phyloP scores from a whole-genome alignment of 2,329 filamentous ascomycete species.

The Botryosphaeria dothidea region DNA sequence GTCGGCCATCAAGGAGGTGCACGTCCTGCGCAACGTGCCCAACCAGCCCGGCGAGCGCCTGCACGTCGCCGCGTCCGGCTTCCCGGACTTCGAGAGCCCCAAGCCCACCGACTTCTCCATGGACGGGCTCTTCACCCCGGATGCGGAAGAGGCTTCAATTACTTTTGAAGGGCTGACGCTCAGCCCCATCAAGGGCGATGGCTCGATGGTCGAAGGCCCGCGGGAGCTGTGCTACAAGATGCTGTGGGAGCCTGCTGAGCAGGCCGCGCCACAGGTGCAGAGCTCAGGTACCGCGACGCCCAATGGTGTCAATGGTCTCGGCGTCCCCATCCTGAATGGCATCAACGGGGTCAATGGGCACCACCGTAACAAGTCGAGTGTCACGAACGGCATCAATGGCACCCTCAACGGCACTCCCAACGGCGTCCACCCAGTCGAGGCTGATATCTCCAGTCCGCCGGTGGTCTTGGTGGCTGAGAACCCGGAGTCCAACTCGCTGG shows the following conservation, averaged over 20 bases:
- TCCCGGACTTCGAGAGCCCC: not conserved
- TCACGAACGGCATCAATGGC: not conserved
- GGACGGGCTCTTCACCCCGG: not conserved
- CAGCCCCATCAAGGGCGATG: constrained; percentile 6
- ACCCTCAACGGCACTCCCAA: not conserved
- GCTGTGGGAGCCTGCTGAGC: constrained; percentile 7
- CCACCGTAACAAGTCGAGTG: not conserved
- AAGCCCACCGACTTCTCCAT: constrained; percentile 3
- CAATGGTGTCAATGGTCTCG: not conserved
- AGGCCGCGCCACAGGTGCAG: not conserved
- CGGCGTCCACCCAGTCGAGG: not conserved
- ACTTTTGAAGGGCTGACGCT: not conserved
- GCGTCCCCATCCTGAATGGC: not conserved
- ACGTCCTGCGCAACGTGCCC: not conserved
- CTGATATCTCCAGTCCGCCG: not conserved
- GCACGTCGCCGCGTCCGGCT: not conserved
- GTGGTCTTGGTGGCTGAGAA: constrained; percentile 6
- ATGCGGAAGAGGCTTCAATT: not conserved
- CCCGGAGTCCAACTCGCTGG: not conserved
- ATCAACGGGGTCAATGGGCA: not conserved
- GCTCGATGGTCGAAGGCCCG: not conserved
- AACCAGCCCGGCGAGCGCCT: not conserved
- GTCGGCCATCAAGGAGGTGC: not conserved
- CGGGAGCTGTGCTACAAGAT: constrained; percentile 14
- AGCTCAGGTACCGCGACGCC: not conserved